Conservation (phyloP, 2,329 filamentous ascomycete genomes). For the Whalleya microplaca region DNA sequence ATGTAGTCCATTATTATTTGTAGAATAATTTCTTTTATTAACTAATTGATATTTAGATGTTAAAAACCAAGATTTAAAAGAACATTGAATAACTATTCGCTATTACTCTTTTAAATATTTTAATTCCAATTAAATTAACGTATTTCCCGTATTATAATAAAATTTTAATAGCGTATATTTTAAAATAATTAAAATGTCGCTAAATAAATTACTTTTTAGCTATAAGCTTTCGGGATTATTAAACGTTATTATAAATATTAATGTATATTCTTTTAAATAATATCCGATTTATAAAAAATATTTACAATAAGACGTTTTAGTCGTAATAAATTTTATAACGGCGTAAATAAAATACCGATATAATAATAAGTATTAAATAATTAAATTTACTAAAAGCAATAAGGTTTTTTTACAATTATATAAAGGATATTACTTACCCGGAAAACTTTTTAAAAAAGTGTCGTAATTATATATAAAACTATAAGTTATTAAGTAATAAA, state of each 20-base stretch:
- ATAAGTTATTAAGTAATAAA: not conserved
- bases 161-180: not conserved
- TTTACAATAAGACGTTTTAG: not conserved
- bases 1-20: too few species aligned
- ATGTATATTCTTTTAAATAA: not conserved
- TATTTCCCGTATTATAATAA: not conserved
- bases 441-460: not conserved
- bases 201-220: too few species aligned
- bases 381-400: constrained; percentile 4
- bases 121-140: not conserved
- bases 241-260: not conserved
- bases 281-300: not conserved
- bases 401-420: not conserved
- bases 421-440: not conserved
- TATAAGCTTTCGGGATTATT: too few species aligned
- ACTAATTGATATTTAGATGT: too few species aligned
- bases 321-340: constrained; percentile 2
- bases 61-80: too few species aligned
- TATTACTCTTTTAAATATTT: not conserved
- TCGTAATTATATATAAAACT: constrained; percentile 4
- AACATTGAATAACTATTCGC: not conserved
- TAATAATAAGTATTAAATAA: not conserved
- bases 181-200: not conserved
- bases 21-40: too few species aligned
- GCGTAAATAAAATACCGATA: not conserved